A percentile compares a stretch with the other conserved stretches of the same genome.
Conservation (phyloP, 106 monocot genomes). For the Allium fistulosum region DNA sequence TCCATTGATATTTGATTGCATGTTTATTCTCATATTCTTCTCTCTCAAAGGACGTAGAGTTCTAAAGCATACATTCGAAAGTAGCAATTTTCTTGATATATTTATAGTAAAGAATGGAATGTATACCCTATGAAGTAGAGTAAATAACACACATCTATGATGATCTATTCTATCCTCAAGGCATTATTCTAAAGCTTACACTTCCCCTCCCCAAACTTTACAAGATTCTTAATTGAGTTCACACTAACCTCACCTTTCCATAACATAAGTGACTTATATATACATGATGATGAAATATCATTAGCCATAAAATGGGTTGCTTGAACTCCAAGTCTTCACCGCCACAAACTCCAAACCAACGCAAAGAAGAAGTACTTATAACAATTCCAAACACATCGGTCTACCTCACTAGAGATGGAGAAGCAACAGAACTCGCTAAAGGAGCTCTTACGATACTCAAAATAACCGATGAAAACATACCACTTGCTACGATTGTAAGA, state of each 20-base stretch:
- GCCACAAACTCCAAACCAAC: constrained; percentile 8
- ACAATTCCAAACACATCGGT: constrained; percentile 46
- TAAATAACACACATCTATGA: constrained; percentile 1
- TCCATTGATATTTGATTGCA: no score
- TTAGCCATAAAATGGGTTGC: constrained; percentile 25
- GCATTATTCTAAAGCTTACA: constrained; percentile 22
- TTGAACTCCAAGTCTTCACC: constrained; percentile 9
- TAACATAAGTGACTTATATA: neutral
- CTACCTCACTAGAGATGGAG: constrained; percentile 34
- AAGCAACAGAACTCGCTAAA: constrained; percentile 37
- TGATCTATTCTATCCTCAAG: neutral
- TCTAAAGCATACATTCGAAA: no score
- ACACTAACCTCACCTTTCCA: neutral
- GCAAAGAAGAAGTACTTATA: constrained; percentile 45
- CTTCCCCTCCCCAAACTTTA: constrained; percentile 1
- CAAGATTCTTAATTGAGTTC: constrained; percentile 5
- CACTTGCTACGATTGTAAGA: constrained; percentile 48
- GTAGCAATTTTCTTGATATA: neutral
- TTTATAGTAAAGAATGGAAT: constrained; percentile 32
- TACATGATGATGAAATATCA: neutral
- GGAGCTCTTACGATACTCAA: constrained; percentile 45
- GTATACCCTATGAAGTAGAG: constrained; percentile 11
- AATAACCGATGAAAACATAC: constrained; percentile 29
- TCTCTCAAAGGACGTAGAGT: no score
- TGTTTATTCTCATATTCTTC: no score